phyloP scores from a whole-genome alignment of 1,139 yeast genomes.

The Nematodospora anomalae region DNA sequence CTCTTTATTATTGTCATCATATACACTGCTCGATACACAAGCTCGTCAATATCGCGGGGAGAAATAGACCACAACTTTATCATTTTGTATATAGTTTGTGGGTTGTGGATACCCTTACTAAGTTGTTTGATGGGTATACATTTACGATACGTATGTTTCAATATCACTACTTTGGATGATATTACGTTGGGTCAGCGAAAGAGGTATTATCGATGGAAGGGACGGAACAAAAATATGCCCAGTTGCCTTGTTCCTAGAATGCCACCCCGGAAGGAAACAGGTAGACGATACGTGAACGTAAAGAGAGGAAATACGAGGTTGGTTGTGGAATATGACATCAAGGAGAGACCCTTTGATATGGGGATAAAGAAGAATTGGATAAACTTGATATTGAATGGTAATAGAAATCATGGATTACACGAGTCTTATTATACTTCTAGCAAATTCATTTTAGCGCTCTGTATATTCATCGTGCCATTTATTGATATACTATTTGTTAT shows the following conservation, averaged over 20 bases:
- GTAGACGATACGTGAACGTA: slow-evolving; percentile 35
- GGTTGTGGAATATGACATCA: slow-evolving; percentile 31
- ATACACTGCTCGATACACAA: slow-evolving; percentile 30
- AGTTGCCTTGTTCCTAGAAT: slow-evolving; percentile 3
- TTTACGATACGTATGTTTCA: slow-evolving; percentile 36
- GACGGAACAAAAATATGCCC: slow-evolving; percentile 8
- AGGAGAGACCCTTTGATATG: slow-evolving; percentile 27
- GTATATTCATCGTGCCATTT: slow-evolving; percentile 30
- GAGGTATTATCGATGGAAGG: slow-evolving; percentile 22
- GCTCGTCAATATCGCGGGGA: slow-evolving; percentile 21
- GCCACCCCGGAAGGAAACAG: slow-evolving; percentile 31
- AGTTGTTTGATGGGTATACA: slow-evolving; percentile 37
- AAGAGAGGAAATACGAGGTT: slow-evolving; percentile 23
- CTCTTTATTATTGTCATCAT: slow-evolving; percentile 31
- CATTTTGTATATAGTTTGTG: slow-evolving; percentile 37
- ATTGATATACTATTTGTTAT: slow-evolving; percentile 25
- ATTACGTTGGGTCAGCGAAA: slow-evolving; percentile 26
- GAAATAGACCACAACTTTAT: slow-evolving; percentile 49
- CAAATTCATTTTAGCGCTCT: slow-evolving; percentile 21
- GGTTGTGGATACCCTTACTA: slow-evolving; percentile 45
- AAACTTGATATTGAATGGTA: slow-evolving; percentile 32
- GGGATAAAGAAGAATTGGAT: slow-evolving; percentile 37
- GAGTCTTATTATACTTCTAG: slow-evolving; percentile 11
- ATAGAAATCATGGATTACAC: slow-evolving; percentile 21
- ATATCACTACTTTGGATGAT: slow-evolving; percentile 49